phyloP scores from a whole-genome alignment of 2,329 filamentous ascomycete species.

The Phialophora macrospora region DNA sequence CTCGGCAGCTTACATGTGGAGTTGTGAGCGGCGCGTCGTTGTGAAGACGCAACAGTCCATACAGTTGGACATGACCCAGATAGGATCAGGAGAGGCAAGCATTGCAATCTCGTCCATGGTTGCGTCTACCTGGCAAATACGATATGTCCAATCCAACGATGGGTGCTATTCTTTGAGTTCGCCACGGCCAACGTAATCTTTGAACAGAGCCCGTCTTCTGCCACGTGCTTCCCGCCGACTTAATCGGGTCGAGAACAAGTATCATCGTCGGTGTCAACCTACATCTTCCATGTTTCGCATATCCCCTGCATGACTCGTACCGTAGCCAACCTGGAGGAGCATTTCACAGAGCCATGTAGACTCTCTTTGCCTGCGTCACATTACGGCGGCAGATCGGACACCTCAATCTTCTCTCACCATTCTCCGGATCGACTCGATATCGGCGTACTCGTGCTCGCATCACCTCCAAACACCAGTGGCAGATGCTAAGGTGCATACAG shows the following conservation, averaged over 20 bases:
- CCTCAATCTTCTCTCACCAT: constrained; percentile 21
- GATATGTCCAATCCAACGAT: background rate
- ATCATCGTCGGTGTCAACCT: background rate
- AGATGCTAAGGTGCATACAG: constrained; percentile 38
- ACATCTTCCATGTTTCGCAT: background rate
- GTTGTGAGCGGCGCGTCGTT: background rate
- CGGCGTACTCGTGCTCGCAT: constrained; percentile 21
- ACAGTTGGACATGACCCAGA: background rate
- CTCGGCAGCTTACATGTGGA: background rate
- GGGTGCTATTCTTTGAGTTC: background rate
- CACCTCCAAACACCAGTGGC: constrained; percentile 37
- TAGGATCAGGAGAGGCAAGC: background rate
- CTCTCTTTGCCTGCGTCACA: constrained; percentile 25
- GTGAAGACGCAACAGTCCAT: background rate
- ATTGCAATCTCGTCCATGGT: background rate
- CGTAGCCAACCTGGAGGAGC: background rate
- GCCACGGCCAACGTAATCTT: background rate
- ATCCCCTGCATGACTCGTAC: background rate
- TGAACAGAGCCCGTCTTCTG: background rate
- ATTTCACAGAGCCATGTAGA: constrained; percentile 24
- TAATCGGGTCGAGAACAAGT: background rate
- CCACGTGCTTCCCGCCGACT: background rate
- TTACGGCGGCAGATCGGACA: constrained; percentile 35
- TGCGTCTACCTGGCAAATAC: background rate
- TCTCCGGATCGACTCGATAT: constrained; percentile 4